phyloP scores from a whole-genome alignment of 495 filamentous ascomycete genomes.

The Lindgomyces ingoldianus region DNA sequence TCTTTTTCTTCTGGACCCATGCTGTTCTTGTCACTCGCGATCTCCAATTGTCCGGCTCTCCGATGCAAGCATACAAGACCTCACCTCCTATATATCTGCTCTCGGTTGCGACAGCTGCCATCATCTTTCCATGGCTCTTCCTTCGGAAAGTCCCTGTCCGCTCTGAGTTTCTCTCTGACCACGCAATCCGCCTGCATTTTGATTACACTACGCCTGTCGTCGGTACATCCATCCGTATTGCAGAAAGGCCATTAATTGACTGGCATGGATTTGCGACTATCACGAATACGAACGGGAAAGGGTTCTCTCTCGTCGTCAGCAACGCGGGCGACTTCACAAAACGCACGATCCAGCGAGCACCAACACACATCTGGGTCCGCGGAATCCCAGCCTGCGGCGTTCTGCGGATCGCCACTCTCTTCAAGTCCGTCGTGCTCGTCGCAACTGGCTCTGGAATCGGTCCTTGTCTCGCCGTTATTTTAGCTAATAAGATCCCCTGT shows the following conservation, averaged over 20 bases:
- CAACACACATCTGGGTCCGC: constrained; percentile 27
- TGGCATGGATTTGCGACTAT: constrained; percentile 40
- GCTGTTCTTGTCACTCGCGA: constrained; percentile 16
- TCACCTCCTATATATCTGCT: constrained; percentile 34
- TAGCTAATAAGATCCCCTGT: constrained; percentile 41
- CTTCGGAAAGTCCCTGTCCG: constrained; percentile 28
- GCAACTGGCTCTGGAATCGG: constrained; percentile 41
- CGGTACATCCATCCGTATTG: constrained; percentile 22
- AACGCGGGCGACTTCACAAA: constrained; percentile 40
- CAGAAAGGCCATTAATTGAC: constrained; percentile 32
- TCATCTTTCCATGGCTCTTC: constrained; percentile 33
- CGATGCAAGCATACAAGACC: constrained; percentile 13
- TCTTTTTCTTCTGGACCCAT: constrained; percentile 47
- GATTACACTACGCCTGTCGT: constrained; percentile 17
- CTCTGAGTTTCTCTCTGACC: constrained; percentile 30
- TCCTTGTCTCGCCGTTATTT: constrained; percentile 40
- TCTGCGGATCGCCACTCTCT: constrained; percentile 31
- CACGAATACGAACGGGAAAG: constrained; percentile 26
- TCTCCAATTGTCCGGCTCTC: constrained; percentile 1
- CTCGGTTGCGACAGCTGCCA: constrained; percentile 15
- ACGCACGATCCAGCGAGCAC: constrained; percentile 30
- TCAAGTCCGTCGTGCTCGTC: constrained; percentile 36
- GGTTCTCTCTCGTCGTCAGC: constrained; percentile 35
- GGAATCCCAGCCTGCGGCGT: constrained; percentile 33
- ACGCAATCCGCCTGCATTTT: constrained; percentile 38